Conservation (phyloP, 2,329 filamentous ascomycete species). For the Cladosporium sp. region DNA sequence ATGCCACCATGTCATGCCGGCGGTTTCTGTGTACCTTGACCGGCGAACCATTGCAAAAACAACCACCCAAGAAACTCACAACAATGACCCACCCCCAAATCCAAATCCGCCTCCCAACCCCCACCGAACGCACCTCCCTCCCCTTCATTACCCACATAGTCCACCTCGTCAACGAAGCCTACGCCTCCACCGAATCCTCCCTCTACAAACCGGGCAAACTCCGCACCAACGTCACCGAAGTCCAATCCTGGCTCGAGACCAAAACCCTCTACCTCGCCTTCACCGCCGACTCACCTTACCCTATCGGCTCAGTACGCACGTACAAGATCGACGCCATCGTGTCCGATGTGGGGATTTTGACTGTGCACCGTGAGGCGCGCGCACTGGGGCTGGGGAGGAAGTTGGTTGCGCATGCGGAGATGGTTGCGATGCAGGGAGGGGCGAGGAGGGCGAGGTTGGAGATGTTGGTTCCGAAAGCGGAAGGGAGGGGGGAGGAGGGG, state of each 20-base stretch:
- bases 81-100: background rate
- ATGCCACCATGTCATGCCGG: background rate
- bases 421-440: background rate
- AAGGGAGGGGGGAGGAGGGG: background rate
- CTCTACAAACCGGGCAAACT: background rate
- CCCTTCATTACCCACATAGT: background rate
- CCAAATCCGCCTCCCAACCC: constrained; percentile 12
- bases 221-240: background rate
- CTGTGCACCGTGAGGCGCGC: background rate
- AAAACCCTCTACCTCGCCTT: background rate
- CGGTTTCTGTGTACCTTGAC: background rate
- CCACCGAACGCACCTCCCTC: background rate
- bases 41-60: too few relatives aligned
- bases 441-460: background rate
- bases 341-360: background rate
- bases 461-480: background rate
- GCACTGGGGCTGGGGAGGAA: background rate
- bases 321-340: background rate
- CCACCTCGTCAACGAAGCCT: constrained; percentile 3
- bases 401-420: background rate
- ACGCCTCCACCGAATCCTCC: background rate
- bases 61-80: background rate
- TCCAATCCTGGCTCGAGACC: background rate
- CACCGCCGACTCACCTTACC: background rate
- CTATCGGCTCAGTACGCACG: background rate